Evolutionary conservation across 2,329 filamentous ascomycete species (phyloP).

Genomic region (Botrytis fragariae): DNA sequence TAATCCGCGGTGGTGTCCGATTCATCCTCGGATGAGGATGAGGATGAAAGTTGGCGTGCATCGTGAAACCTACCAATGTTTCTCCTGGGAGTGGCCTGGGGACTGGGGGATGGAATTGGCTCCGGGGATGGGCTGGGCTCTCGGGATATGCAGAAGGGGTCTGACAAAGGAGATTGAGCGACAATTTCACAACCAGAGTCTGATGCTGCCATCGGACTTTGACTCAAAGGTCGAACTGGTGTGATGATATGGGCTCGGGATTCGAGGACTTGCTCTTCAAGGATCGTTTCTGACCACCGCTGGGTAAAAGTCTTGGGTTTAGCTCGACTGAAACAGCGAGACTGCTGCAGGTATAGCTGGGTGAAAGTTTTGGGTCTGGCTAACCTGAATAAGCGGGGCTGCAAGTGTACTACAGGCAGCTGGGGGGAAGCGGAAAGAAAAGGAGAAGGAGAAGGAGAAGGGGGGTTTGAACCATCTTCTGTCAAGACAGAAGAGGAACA

Average conservation of each 20-base stretch:
- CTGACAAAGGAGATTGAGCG: slow-evolving; percentile 6
- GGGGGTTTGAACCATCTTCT: background rate
- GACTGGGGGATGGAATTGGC: background rate
- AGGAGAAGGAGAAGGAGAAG: background rate
- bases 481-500: background rate
- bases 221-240: background rate
- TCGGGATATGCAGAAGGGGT: background rate
- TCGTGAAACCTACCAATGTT: background rate
- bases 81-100: background rate
- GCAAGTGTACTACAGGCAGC: slow-evolving; percentile 1
- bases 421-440: too few relatives aligned
- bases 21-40: background rate
- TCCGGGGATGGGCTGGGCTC: background rate
- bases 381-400: background rate
- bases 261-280: background rate
- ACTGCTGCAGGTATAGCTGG: background rate
- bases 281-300: background rate
- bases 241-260: background rate
- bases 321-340: background rate
- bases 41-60: background rate
- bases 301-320: background rate
- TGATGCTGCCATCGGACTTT: background rate
- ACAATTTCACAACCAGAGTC: slow-evolving; percentile 9
- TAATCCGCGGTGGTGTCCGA: background rate
- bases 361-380: background rate